These are phyloP conservation scores for Amanita exitialis DNA, from an alignment of 768 basidiomycete species.

Conservation along the genomic window DNA sequence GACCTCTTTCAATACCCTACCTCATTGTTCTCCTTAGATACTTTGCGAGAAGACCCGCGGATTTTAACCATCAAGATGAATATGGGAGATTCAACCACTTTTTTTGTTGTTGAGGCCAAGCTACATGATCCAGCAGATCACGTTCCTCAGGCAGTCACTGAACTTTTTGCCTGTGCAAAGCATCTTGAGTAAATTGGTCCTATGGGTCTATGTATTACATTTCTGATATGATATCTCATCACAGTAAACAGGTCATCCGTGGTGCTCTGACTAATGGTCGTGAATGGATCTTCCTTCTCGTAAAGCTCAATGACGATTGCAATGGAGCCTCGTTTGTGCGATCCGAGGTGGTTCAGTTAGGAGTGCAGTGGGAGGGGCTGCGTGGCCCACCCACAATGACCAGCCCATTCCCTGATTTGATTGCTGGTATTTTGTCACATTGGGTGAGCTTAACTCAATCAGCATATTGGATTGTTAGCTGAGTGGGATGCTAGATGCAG, in stretches of 20 bases:
- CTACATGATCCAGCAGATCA: slow-evolving; percentile 8
- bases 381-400: slow-evolving; percentile 4
- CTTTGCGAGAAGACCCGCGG: slow-evolving; percentile 5
- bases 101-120: slow-evolving; percentile 7
- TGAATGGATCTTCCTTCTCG: slow-evolving; percentile 16
- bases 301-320: slow-evolving; percentile 11
- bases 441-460: slow-evolving; percentile 10
- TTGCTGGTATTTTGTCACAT: slow-evolving; percentile 14
- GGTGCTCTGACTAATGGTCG: slow-evolving; percentile 13
- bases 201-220: slow-evolving; percentile 4
- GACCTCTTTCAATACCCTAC: no score
- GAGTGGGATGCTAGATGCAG: slow-evolving; percentile 10
- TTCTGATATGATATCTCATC: slow-evolving; percentile 7
- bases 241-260: slow-evolving; percentile 15
- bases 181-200: slow-evolving; percentile 10
- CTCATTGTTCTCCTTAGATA: slow-evolving; percentile 4
- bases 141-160: slow-evolving; percentile 11
- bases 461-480: background rate
- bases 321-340: slow-evolving; percentile 12
- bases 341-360: slow-evolving; percentile 8
- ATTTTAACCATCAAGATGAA: slow-evolving; percentile 8
- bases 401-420: slow-evolving; percentile 13
- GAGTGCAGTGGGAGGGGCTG: background rate
- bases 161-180: slow-evolving; percentile 13
- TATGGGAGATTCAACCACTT: slow-evolving; percentile 7